phyloP scores from a whole-genome alignment of 306 rosid genomes.

The Canavalia gladiata region DNA sequence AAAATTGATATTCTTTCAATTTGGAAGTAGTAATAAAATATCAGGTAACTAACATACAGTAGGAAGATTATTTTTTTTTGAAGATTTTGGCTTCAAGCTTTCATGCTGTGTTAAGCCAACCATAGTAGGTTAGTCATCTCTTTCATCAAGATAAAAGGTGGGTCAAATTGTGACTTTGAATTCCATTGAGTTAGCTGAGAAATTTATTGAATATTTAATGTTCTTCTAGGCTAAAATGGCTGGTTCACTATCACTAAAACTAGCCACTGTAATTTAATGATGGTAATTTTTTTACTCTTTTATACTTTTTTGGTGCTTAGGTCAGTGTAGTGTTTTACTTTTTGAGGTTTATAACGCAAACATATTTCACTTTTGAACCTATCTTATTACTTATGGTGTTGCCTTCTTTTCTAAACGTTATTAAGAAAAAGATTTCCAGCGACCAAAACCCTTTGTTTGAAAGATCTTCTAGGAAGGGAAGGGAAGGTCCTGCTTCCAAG shows the following conservation, averaged over 20 bases:
- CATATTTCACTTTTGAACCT: too few species aligned
- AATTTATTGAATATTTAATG: slow-evolving; percentile 1
- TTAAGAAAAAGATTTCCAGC: too few species aligned
- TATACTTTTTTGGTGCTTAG: not conserved
- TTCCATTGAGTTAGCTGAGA: not conserved
- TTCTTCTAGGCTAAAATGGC: not conserved
- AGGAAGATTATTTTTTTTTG: not conserved
- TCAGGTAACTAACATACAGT: not conserved
- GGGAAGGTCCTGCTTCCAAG: too few species aligned
- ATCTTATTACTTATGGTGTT: too few species aligned
- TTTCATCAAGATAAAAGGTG: not conserved
- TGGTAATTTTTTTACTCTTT: not conserved
- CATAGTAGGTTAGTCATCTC: not conserved
- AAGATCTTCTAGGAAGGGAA: too few species aligned
- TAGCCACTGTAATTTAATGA: not conserved
- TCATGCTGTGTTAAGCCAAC: not conserved
- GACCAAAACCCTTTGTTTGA: too few species aligned
- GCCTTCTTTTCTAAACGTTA: too few species aligned
- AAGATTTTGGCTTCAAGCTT: slow-evolving; percentile 18
- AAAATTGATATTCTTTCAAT: not conserved
- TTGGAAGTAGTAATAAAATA: slow-evolving; percentile 24
- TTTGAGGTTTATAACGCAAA: too few species aligned
- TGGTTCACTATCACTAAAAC: not conserved
- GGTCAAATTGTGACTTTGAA: not conserved
- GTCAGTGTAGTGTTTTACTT: not conserved